These are phyloP conservation scores for Eragrostis curvula DNA, from an alignment of 176 grass and related monocot genomes.

Conservation along the genomic window DNA sequence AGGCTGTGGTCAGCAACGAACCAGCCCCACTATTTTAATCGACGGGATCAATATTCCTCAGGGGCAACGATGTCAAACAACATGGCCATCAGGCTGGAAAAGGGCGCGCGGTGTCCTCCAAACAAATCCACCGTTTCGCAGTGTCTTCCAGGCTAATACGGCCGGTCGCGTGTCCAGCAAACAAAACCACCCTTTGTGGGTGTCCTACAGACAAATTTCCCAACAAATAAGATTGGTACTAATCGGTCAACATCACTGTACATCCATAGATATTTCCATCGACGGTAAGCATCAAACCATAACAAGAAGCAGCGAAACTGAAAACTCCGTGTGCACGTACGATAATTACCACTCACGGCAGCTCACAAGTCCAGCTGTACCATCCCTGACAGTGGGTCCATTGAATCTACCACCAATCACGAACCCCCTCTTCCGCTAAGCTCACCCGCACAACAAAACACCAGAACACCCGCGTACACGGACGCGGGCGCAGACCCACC, in stretches of 20 bases:
- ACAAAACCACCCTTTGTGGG: no score
- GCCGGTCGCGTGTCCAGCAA: no score
- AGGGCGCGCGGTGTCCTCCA: no score
- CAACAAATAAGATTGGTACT: no score
- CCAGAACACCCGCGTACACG: not conserved
- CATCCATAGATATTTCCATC: slow-evolving; percentile 4
- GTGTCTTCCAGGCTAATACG: no score
- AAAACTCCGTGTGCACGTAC: slow-evolving; percentile 44
- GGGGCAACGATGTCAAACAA: no score
- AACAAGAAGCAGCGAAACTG: not conserved
- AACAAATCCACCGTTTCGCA: no score
- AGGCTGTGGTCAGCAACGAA: no score
- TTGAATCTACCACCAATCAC: slow-evolving; percentile 50
- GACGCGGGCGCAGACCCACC: slow-evolving; percentile 34
- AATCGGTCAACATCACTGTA: slow-evolving; percentile 22
- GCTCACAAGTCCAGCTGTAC: not conserved
- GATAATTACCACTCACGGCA: slow-evolving; percentile 30
- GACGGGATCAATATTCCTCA: no score
- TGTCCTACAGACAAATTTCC: no score
- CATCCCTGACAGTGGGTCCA: slow-evolving; percentile 26
- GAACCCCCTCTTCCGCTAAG: slow-evolving; percentile 50
- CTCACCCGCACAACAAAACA: slow-evolving; percentile 40
- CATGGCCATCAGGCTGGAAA: no score
- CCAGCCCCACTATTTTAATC: no score
- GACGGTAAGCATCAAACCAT: not conserved